A percentile compares a stretch with the other conserved stretches of the same genome.
phyloP scores from a whole-genome alignment of 352 stramenopile genomes.

The Albugo candida region DNA sequence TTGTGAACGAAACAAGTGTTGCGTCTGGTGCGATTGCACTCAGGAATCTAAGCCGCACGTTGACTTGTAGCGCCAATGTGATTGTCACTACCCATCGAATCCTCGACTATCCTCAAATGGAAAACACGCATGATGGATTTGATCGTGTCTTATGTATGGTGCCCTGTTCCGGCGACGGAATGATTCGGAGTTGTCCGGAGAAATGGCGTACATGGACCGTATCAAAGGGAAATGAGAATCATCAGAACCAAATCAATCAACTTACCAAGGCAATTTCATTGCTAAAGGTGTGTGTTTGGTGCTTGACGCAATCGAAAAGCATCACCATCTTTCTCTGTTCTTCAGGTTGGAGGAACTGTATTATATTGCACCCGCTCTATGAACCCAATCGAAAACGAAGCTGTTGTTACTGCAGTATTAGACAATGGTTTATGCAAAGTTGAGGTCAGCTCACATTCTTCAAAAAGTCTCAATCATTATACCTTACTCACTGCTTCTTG shows the following conservation, averaged over 20 bases:
- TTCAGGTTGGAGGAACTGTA: constrained; percentile 25
- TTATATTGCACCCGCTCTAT: constrained; percentile 66
- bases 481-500: no score
- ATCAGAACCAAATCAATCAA: constrained; percentile 67
- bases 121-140: constrained; percentile 18
- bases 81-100: constrained; percentile 42
- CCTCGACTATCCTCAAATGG: constrained; percentile 22
- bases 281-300: constrained; percentile 1
- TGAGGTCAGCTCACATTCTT: constrained; percentile 20
- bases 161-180: constrained; percentile 59
- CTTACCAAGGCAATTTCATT: constrained; percentile 20
- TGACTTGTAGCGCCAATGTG: constrained; percentile 32
- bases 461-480: constrained; percentile 15
- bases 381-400: constrained; percentile 72
- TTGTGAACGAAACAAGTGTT: constrained; percentile 57
- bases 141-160: constrained; percentile 58
- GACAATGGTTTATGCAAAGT: constrained; percentile 39
- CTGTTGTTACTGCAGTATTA: constrained; percentile 57
- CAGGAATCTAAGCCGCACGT: constrained; percentile 29
- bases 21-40: constrained; percentile 24
- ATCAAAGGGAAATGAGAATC: constrained; percentile 20
- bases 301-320: neutral
- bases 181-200: constrained; percentile 59
- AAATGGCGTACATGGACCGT: constrained; percentile 63
- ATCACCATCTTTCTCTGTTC: constrained; percentile 13